Conservation (phyloP, 768 basidiomycete species). For the Boletus coccyginus region DNA sequence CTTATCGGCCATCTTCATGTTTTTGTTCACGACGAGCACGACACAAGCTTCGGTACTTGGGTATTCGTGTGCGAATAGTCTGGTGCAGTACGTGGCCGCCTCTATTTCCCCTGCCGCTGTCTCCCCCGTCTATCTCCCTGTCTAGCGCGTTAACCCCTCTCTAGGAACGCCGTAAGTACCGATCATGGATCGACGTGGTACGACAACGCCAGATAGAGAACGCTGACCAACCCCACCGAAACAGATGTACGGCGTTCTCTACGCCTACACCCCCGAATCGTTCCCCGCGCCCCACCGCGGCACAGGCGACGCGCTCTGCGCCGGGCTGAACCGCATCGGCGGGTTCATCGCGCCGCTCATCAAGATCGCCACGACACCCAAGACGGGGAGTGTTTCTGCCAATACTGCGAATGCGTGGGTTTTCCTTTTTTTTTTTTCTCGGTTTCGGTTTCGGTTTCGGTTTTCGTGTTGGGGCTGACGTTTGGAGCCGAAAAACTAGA, state of each 20-base stretch:
- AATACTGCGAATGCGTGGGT: conserved; percentile 37
- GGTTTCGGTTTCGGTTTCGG: neutral
- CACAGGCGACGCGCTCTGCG: conserved; percentile 50
- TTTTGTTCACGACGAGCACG: conserved; percentile 49
- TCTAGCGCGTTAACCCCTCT: neutral
- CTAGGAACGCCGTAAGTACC: conserved; percentile 35
- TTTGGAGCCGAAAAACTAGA: conserved; percentile 18
- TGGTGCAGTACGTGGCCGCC: conserved; percentile 38
- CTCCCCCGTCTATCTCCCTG: too few relatives aligned
- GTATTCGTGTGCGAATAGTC: conserved; percentile 42
- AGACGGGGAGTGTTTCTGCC: conserved; percentile 27
- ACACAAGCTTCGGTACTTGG: conserved; percentile 40
- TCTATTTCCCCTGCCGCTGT: neutral
- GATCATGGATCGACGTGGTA: neutral
- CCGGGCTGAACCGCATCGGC: conserved; percentile 47
- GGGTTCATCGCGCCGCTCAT: conserved; percentile 49
- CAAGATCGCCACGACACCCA: conserved; percentile 43
- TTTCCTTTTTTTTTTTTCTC: neutral
- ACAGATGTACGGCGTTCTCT: conserved; percentile 52
- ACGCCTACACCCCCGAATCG: conserved; percentile 58
- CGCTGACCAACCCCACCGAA: neutral
- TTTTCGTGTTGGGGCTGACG: neutral
- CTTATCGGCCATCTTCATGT: conserved; percentile 47
- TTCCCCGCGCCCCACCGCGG: conserved; percentile 58
- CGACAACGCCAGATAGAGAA: neutral